Evolutionary conservation across 192 early-diverging fungal genomes (phyloP), one percentile per base, ranked within the genome.

Genomic region (Coemansia sp.): DNA sequence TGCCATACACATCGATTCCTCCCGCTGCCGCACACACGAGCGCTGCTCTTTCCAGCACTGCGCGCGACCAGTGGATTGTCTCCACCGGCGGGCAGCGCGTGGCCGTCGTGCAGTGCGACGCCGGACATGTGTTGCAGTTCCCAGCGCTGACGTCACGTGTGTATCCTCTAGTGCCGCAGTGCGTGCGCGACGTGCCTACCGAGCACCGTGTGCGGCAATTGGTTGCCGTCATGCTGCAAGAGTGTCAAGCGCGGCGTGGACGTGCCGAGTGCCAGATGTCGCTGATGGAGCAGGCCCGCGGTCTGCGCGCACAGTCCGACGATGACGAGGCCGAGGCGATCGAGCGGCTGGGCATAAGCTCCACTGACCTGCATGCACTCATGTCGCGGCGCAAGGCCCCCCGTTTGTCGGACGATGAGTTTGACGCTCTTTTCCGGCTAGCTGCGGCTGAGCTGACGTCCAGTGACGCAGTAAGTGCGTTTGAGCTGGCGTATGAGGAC

Each of bases 291-390:
- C 65, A 71, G 55, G 78, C 65, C 51, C 68, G 78, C 26, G 56
- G 56, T 51, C 59, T 52, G 38, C 55, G 65, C 19, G 16, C 48
- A 13, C 41, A n/a, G 20, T 45, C 7, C 2, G 10, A 9, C 3
- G 35, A 62, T 37, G 77, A 69, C 56, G 67, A 73, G 52, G 71
- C 69, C 3, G 78, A 80, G 26, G 78, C 74, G 69, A 65, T 80
- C 24, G 78, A 80, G 65, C 67, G 63, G 13, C 59, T 71, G 24
- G 81, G 81, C 27, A 43, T 82, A n/a, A 65, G 61, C 55, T 57
- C 72, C 13, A 19, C 51, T 0, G 74, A 71, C n/a, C 69, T 82
- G 61, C 64, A 62, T 22, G 24, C 43, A 1, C 51, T 37, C 7
- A 64, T 74, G 65, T 58, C 22, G 48, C 50, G 37, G 5, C 66